Conservation (phyloP, 2,329 filamentous ascomycete species). For the Phialophora macrospora region DNA sequence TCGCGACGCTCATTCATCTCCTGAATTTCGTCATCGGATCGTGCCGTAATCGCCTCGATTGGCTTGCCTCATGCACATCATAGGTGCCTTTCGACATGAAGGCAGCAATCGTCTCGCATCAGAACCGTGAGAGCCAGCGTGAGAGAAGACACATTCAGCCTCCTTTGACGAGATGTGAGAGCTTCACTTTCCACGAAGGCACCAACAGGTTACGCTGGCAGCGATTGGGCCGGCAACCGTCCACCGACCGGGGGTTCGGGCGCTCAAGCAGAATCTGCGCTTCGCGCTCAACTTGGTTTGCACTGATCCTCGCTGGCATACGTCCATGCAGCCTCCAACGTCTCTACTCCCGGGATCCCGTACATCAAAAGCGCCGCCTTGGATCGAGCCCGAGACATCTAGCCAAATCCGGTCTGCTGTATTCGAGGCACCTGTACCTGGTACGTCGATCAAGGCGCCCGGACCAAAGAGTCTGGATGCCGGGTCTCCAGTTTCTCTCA, state of each 20-base stretch:
- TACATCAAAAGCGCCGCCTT: neutral
- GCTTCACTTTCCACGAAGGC: neutral
- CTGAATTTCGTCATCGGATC: slow-evolving; percentile 19
- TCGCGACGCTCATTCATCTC: slow-evolving; percentile 10
- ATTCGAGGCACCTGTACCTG: neutral
- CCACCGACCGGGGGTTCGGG: neutral
- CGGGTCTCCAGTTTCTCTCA: slow-evolving; percentile 10
- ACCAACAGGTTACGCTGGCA: neutral
- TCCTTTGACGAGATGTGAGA: neutral
- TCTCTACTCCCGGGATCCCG: neutral
- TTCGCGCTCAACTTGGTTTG: neutral
- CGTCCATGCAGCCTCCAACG: neutral
- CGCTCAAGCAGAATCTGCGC: neutral
- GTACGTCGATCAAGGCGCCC: neutral
- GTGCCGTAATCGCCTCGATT: slow-evolving; percentile 16
- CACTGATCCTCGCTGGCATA: neutral
- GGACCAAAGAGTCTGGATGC: neutral
- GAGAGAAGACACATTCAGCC: neutral
- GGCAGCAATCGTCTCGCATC: neutral
- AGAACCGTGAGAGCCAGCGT: neutral
- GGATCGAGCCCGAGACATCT: neutral
- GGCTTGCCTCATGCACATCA: slow-evolving; percentile 26
- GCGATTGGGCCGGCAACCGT: neutral
- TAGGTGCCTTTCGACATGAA: slow-evolving; percentile 13
- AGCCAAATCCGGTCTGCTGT: neutral